These are phyloP conservation scores for Thelonectria rubi DNA, from an alignment of 2,329 filamentous ascomycete genomes.

Conservation along the genomic window DNA sequence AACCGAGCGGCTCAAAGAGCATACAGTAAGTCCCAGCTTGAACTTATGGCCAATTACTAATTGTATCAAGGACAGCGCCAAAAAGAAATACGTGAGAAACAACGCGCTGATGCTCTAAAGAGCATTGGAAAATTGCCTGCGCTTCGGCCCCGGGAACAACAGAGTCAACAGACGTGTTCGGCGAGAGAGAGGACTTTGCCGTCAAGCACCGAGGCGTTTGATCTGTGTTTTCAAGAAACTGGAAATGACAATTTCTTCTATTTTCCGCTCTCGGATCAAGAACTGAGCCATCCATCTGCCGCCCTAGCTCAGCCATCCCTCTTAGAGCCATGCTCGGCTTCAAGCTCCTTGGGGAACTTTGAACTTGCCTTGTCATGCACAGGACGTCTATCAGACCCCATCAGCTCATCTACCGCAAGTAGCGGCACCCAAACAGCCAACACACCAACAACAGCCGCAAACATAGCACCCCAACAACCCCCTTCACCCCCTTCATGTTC, in stretches of 20 bases:
- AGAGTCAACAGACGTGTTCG: background rate
- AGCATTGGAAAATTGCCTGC: background rate
- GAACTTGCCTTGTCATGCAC: background rate
- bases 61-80: slow-evolving; percentile 29
- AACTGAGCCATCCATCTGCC: background rate
- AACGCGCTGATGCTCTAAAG: slow-evolving; percentile 4
- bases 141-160: background rate
- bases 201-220: background rate
- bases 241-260: background rate
- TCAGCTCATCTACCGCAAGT: background rate
- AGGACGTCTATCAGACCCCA: background rate
- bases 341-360: no score
- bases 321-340: background rate
- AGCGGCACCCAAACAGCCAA: background rate
- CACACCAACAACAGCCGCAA: background rate
- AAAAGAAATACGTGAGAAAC: slow-evolving; percentile 17
- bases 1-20: slow-evolving; percentile 39
- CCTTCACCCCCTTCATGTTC: no score
- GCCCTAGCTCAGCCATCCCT: background rate
- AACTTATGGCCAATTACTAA: background rate
- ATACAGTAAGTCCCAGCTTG: slow-evolving; percentile 30
- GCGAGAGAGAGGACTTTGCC: background rate
- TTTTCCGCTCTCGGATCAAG: background rate
- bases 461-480: no score
- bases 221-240: background rate